Conservation (phyloP, 164 flowering plant genomes). For the Warburgia ugandensis region DNA sequence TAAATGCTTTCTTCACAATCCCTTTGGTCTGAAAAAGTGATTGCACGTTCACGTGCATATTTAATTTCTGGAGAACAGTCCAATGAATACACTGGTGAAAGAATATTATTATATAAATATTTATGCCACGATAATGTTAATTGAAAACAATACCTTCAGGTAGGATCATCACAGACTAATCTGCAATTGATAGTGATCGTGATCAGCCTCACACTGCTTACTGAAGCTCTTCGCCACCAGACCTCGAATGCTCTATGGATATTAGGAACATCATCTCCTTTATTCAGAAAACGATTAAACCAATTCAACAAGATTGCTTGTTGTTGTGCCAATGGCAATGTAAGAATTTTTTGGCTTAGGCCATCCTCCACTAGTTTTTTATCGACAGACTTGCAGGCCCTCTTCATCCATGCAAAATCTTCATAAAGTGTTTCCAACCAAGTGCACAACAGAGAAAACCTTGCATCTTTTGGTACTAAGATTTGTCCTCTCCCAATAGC, state of each 20-base stretch:
- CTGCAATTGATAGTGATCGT: constrained; percentile 18
- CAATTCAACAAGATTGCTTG: constrained; percentile 59
- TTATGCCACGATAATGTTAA: background rate
- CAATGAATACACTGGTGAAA: too few species aligned
- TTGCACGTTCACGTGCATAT: too few species aligned
- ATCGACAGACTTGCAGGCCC: constrained; percentile 58
- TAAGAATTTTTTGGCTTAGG: constrained; percentile 71
- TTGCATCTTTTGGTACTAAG: constrained; percentile 54
- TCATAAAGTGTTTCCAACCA: constrained; percentile 90
- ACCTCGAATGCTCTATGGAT: constrained; percentile 81
- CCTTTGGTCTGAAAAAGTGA: too few species aligned
- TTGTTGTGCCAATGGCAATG: constrained; percentile 72
- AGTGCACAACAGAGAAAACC: constrained; percentile 53
- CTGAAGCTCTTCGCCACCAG: constrained; percentile 94
- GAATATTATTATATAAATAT: too few species aligned
- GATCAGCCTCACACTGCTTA: constrained; percentile 28
- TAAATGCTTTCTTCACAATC: too few species aligned
- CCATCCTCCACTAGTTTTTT: constrained; percentile 81
- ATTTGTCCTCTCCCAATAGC: constrained; percentile 75
- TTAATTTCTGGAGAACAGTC: too few species aligned
- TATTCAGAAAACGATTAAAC: constrained; percentile 70
- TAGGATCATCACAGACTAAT: constrained; percentile 10
- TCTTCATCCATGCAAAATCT: constrained; percentile 87
- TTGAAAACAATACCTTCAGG: constrained; percentile 4
- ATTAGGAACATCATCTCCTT: constrained; percentile 92